Conservation (phyloP, 768 basidiomycete species). For the Suillus discolor region DNA sequence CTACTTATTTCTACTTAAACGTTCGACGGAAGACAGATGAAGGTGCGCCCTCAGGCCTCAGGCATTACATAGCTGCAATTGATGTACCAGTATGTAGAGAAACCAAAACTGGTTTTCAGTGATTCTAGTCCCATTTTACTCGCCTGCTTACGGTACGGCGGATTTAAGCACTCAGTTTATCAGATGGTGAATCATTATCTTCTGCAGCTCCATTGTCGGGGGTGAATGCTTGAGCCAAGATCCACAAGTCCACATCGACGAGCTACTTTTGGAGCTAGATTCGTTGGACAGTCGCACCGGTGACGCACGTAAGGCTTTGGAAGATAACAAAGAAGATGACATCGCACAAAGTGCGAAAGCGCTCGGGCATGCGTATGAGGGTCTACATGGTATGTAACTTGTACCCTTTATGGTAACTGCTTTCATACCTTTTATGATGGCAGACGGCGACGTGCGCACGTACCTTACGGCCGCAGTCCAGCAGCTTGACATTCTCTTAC, state of each 20-base stretch:
- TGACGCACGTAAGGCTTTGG: background rate
- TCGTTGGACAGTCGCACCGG: background rate
- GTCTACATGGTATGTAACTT: background rate
- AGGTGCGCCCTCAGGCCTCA: background rate
- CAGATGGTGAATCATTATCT: background rate
- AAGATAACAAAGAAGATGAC: background rate
- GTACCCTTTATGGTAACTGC: background rate
- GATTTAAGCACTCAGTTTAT: background rate
- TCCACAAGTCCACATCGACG: background rate
- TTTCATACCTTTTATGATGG: background rate
- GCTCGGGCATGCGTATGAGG: background rate
- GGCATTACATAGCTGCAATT: background rate
- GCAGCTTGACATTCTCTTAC: slow-evolving; percentile 15
- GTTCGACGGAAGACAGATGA: background rate
- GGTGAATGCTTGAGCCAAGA: background rate
- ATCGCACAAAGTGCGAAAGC: background rate
- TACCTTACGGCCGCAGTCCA: slow-evolving; percentile 10
- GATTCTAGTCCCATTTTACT: slow-evolving; percentile 2
- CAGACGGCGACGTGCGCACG: background rate
- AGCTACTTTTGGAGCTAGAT: background rate
- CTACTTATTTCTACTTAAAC: slow-evolving; percentile 2
- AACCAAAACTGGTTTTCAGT: background rate
- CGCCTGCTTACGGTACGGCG: background rate
- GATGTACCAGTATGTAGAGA: background rate
- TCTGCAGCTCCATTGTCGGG: background rate